These are phyloP conservation scores for Daldinia sp. DNA, from an alignment of 2,329 filamentous ascomycete species.

Conservation along the genomic window DNA sequence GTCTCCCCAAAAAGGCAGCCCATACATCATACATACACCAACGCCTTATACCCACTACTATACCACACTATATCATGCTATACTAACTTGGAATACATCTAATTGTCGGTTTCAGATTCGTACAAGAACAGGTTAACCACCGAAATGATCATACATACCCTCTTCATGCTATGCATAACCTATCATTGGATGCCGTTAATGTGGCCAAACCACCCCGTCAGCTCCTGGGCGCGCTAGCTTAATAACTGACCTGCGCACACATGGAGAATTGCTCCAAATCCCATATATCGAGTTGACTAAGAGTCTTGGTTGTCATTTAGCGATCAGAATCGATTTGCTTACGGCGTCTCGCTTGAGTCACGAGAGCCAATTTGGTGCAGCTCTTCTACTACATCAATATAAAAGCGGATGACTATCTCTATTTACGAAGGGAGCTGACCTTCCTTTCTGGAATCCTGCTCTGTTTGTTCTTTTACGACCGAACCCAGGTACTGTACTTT, in stretches of 20 bases:
- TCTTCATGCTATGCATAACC: constrained; percentile 20
- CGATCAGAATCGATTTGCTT: constrained; percentile 38
- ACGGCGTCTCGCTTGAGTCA: constrained; percentile 44
- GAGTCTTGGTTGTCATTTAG: constrained; percentile 40
- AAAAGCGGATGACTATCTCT: constrained; percentile 43
- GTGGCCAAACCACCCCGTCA: constrained; percentile 26
- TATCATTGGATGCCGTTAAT: constrained; percentile 24
- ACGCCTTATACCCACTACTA: background rate
- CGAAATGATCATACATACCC: constrained; percentile 37
- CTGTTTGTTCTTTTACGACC: constrained; percentile 23
- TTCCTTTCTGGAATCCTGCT: constrained; percentile 46
- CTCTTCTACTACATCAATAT: constrained; percentile 46
- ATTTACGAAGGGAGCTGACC: constrained; percentile 43
- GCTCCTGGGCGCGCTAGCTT: constrained; percentile 21
- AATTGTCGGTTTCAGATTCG: constrained; percentile 14
- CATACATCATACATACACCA: background rate
- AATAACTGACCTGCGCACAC: constrained; percentile 20
- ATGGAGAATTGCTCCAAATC: constrained; percentile 37
- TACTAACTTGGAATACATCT: constrained; percentile 3
- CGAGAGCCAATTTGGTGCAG: constrained; percentile 40
- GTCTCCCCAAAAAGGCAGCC: background rate
- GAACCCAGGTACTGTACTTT: constrained; percentile 20
- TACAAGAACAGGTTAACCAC: constrained; percentile 28
- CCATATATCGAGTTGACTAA: constrained; percentile 32
- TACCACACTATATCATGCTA: constrained; percentile 2